Evolutionary conservation across 2,329 filamentous ascomycete genomes (phyloP), one percentile per base, ranked within the genome.

Genomic region (Colletotrichum godetiae): DNA sequence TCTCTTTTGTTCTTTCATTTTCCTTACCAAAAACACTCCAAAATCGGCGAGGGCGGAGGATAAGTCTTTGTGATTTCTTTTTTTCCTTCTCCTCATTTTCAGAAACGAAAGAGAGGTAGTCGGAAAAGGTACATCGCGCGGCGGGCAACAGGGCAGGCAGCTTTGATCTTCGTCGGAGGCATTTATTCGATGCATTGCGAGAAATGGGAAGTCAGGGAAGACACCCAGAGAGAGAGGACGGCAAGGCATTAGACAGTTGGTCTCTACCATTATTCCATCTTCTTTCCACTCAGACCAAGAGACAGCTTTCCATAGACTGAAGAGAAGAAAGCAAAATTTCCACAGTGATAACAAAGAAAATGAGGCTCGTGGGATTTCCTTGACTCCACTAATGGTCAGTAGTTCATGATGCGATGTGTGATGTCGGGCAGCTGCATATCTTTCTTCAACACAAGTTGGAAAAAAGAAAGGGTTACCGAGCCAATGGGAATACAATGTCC

Each of bases 41-140:
- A 56, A 70, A 65, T 24, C 42, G 60, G 61, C 58, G 60, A 24
- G 46, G 53, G 49, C 22, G 24, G 33, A 46, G 56, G 42, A 27
- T 49, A 56, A 55, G 66, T 60, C n/a, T 69, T 69, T 69, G 69
- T 63, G 66, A 56, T 60, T 73, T 73, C 33, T 68, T 53, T 55
- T 57, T 64, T 61, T 53, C 37, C 42, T 31, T 52, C n/a, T 27
- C 46, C 58, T 56, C 22, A 24, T 64, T 59, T 69, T 69, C 29
- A 56, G 62, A 29, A 22, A 64, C 22, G 56, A 57, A 70, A 73
- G 67, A 70, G 35, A 58, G 19, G 42, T 22, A 37, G 27, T 29
- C 55, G 67, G 67, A 67, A 73, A 61, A 56, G 70, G 70, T 49
- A 49, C 70, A 73, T 73, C 49, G 70, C 67, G 56, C 15, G 67